phyloP scores from a whole-genome alignment of 2,329 filamentous ascomycete species.

The Cytospora mali region DNA sequence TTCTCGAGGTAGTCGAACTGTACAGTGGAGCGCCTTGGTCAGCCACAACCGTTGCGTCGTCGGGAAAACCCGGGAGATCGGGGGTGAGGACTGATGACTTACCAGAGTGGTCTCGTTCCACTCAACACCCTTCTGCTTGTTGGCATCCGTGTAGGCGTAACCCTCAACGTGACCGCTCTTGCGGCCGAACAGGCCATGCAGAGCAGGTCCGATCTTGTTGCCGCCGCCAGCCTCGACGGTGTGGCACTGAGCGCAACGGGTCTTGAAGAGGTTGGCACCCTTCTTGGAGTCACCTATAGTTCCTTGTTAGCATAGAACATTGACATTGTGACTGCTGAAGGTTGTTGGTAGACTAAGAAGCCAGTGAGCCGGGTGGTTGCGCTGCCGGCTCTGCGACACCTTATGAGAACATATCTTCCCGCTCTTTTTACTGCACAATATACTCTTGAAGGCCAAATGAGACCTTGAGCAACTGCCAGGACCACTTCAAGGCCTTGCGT shows the following conservation, averaged over 20 bases:
- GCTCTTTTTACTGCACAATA: not conserved
- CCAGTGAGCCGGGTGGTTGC: not conserved
- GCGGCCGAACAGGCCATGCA: slow-evolving; percentile 97
- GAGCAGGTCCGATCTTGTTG: slow-evolving; percentile 98
- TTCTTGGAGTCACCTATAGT: slow-evolving; percentile 85
- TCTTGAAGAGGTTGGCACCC: slow-evolving; percentile 99
- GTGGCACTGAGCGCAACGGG: slow-evolving; percentile 98
- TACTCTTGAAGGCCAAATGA: not conserved
- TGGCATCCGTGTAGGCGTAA: slow-evolving; percentile 98
- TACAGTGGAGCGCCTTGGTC: not conserved
- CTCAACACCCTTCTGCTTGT: slow-evolving; percentile 92
- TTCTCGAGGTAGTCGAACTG: slow-evolving; percentile 98
- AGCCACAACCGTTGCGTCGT: not conserved
- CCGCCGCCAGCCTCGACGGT: slow-evolving; percentile 85
- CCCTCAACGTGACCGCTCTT: slow-evolving; percentile 89
- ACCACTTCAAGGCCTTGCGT: not conserved
- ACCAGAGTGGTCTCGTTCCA: slow-evolving; percentile 89
- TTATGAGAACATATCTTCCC: not conserved
- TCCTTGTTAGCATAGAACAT: slow-evolving; percentile 1
- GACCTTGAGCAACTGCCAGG: not conserved
- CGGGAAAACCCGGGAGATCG: not conserved
- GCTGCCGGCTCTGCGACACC: not conserved
- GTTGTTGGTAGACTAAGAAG: not conserved
- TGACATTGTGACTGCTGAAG: not conserved
- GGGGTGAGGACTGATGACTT: slow-evolving; percentile 39